Evolutionary conservation across 805 yeast species (phyloP).

Genomic region (Nakazawaea holstii): DNA sequence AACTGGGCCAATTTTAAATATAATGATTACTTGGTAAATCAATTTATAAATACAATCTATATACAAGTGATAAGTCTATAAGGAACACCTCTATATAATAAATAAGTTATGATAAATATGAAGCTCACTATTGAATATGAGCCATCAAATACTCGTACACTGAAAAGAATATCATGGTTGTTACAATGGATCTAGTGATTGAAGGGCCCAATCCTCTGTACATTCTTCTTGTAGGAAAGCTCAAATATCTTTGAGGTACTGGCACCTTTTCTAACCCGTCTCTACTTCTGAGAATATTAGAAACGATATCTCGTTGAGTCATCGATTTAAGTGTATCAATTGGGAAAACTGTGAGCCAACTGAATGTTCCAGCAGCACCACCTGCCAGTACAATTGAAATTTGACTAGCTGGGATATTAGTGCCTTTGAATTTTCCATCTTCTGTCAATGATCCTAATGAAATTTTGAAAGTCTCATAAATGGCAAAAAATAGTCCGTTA

Average conservation of each 20-base stretch:
- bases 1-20: no score
- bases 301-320: constrained; percentile 67
- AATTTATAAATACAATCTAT: background rate
- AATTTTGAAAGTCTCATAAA: constrained; percentile 69
- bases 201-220: constrained; percentile 80
- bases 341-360: constrained; percentile 77
- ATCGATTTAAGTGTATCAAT: constrained; percentile 75
- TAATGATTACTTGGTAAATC: background rate
- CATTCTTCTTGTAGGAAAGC: constrained; percentile 42
- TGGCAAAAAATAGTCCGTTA: constrained; percentile 66
- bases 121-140: constrained; percentile 26
- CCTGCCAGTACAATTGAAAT: constrained; percentile 61
- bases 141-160: constrained; percentile 65
- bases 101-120: background rate
- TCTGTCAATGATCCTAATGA: constrained; percentile 26
- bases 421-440: constrained; percentile 14
- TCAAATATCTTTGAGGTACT: constrained; percentile 24
- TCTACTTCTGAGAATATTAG: constrained; percentile 52
- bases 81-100: background rate
- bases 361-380: constrained; percentile 69
- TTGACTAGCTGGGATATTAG: constrained; percentile 27
- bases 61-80: background rate
- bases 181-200: constrained; percentile 61
- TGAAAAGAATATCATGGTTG: constrained; percentile 72
- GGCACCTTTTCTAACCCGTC: constrained; percentile 41